phyloP scores from a whole-genome alignment of 495 filamentous ascomycete species.

The Annulohypoxylon bovei region DNA sequence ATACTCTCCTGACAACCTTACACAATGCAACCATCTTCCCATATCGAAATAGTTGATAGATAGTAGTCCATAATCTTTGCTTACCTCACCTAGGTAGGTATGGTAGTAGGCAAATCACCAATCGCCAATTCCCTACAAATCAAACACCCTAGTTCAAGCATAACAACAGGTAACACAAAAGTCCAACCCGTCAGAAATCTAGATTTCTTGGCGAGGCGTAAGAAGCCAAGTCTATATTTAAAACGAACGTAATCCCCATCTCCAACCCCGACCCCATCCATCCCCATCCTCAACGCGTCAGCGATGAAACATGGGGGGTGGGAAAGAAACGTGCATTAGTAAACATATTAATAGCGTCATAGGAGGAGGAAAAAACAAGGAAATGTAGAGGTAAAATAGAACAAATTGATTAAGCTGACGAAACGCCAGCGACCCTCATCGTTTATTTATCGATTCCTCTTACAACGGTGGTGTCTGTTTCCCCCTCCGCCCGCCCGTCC shows the following conservation, averaged over 20 bases:
- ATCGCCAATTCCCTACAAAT: neutral
- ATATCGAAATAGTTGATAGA: neutral
- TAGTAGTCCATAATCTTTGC: neutral
- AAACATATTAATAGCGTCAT: neutral
- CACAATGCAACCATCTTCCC: neutral
- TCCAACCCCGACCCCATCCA: neutral
- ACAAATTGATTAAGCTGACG: neutral
- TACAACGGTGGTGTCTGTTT: neutral
- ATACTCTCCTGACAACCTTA: neutral
- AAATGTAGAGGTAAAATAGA: neutral
- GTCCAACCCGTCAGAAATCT: neutral
- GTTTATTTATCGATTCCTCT: neutral
- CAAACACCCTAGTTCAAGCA: neutral
- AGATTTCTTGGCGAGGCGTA: neutral
- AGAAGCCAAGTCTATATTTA: neutral
- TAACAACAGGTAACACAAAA: neutral
- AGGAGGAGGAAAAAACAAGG: neutral
- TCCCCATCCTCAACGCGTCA: neutral
- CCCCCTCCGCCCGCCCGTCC: neutral
- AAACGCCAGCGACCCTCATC: conserved; percentile 1
- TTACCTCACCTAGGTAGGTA: neutral
- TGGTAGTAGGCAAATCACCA: no score
- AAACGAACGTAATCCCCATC: conserved; percentile 2
- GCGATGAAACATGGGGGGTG: neutral
- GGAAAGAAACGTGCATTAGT: neutral